These are phyloP conservation scores for Hura crepitans DNA, from an alignment of 441 rosid species.

Conservation along the genomic window DNA sequence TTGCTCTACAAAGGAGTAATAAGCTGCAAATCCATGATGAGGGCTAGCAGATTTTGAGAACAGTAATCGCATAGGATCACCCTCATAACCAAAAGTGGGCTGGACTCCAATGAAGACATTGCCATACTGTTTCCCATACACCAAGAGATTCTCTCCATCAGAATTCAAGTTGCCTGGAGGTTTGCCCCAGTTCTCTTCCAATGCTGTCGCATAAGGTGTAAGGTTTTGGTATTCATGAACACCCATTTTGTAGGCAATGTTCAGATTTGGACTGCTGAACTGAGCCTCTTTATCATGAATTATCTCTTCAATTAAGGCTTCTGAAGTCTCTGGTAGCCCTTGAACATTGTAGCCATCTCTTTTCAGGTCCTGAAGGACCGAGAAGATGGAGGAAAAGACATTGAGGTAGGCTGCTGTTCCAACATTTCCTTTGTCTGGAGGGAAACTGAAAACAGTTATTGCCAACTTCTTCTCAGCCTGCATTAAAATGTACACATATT, in stretches of 20 bases:
- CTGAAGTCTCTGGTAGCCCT: constrained; percentile 89
- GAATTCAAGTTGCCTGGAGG: constrained; percentile 95
- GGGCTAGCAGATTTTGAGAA: constrained; percentile 99
- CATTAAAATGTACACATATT: constrained; percentile 20
- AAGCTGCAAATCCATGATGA: constrained; percentile 97
- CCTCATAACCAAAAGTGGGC: constrained; percentile 97
- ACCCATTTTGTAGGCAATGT: constrained; percentile 87
- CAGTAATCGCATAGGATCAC: constrained; percentile 95
- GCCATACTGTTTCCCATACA: constrained; percentile 88
- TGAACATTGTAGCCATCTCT: constrained; percentile 84
- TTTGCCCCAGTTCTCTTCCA: constrained; percentile 99
- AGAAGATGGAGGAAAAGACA: constrained; percentile 90
- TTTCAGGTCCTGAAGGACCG: constrained; percentile 76
- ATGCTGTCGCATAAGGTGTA: constrained; percentile 72
- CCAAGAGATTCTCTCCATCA: constrained; percentile 89
- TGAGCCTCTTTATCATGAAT: constrained; percentile 97
- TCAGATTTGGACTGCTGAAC: constrained; percentile 92
- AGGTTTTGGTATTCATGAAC: constrained; percentile 74
- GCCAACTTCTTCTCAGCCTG: constrained; percentile 93
- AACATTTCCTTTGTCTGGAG: constrained; percentile 95
- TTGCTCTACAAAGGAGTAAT: constrained; percentile 89
- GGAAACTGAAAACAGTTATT: constrained; percentile 97
- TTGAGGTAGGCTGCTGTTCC: constrained; percentile 96
- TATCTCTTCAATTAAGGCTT: constrained; percentile 79
- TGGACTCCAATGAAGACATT: constrained; percentile 96